Evolutionary conservation across 139 green algal species (phyloP), one percentile per base, ranked within the genome.

Genomic region (Desmodesmus armatus): DNA sequence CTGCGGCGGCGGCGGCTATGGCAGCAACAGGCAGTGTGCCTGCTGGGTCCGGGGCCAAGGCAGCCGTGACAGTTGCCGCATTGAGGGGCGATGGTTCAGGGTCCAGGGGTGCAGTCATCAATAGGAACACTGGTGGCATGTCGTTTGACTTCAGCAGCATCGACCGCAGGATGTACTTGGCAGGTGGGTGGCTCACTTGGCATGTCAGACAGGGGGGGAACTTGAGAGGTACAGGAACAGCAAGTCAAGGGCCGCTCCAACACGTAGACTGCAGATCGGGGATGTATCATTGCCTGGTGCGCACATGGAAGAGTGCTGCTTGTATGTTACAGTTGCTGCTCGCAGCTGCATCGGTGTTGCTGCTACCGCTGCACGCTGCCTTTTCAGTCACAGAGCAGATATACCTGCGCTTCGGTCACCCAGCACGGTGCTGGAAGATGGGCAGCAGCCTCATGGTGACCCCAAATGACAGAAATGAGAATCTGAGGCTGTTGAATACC

Each of bases 71-170:
- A 39, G 80, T 69, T 1, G 78, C 63, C n/a, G 43, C 62, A 51
- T 29, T 75, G 62, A n/a, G 78, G 13, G 31, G n/a, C 27, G 62
- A 3, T 9, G 31, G 39, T 47, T 62, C 27, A 3, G 78, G 47
- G 35, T 77, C 80, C 3, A 89, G 72, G 44, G 93, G 96, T 62
- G 92, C 95, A 0, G 96, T 97, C 78, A 97, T 98, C 82, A 93
- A 84, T 66, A 88, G 94, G 5, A 70, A 90, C 4, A 93, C 94
- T 13, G 91, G 89, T 21, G 96, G 94, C 69, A 96, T 97, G 88
- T 94, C 90, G 15, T 96, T 98, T 72, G 95, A 96, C 85, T 98
- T 98, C 85, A 93, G 80, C 39, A 44, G 70, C 0, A 72, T 75
- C 0, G 94, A 98, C 85, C 76, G 89, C 44, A 94, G 91, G 41